Evolutionary conservation across 2,329 filamentous ascomycete species (phyloP).

Genomic region (Talaromyces verruculosus): DNA sequence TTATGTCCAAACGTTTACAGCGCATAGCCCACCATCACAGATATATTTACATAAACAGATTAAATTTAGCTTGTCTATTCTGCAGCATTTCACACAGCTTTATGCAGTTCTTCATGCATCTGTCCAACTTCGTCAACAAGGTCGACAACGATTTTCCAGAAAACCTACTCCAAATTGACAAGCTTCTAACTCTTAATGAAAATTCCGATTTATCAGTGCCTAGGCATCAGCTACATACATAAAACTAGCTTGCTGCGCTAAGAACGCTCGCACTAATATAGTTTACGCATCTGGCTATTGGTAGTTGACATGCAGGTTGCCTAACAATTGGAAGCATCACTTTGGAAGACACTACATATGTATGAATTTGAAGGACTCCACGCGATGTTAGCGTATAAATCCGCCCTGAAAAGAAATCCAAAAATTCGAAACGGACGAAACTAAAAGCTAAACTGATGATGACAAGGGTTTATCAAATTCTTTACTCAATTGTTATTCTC

Average conservation of each 20-base stretch:
- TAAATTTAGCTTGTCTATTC: neutral
- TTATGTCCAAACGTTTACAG: neutral
- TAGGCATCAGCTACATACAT: neutral
- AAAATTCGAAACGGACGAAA: neutral
- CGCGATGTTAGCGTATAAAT: neutral
- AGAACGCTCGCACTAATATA: neutral
- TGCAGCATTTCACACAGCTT: neutral
- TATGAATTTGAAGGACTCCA: neutral
- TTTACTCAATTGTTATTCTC: neutral
- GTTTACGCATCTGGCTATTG: constrained; percentile 9
- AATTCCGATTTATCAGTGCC: neutral
- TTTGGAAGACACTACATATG: constrained; percentile 9
- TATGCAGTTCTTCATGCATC: constrained; percentile 2
- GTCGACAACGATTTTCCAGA: neutral
- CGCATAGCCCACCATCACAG: constrained; percentile 1
- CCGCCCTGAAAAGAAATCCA: neutral
- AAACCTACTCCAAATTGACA: neutral
- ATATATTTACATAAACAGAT: neutral
- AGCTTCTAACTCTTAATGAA: neutral
- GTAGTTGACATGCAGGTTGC: constrained; percentile 17
- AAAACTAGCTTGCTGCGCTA: neutral
- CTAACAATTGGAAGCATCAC: constrained; percentile 23
- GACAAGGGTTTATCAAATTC: neutral
- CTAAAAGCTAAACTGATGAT: neutral
- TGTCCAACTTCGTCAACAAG: neutral